These are phyloP conservation scores for Rhypophila decipiens DNA, from an alignment of 495 filamentous ascomycete genomes.

Conservation along the genomic window DNA sequence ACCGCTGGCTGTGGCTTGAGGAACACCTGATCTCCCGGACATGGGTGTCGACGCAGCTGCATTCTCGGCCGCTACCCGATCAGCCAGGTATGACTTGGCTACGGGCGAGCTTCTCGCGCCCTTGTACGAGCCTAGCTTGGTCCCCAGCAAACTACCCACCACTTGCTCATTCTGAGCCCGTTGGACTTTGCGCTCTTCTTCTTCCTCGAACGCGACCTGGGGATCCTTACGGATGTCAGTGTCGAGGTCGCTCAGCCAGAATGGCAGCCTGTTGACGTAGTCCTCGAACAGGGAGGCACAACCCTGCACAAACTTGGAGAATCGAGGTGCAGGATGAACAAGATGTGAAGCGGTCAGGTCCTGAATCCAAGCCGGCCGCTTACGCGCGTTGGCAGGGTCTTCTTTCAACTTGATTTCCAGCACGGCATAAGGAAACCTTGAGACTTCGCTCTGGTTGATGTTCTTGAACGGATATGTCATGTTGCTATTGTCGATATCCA, in stretches of 20 bases:
- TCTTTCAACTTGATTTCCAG: conserved; percentile 89
- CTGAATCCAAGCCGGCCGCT: conserved; percentile 76
- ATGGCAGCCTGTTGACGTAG: conserved; percentile 89
- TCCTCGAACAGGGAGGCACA: conserved; percentile 89
- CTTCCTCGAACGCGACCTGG: conserved; percentile 81
- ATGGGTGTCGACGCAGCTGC: conserved; percentile 11
- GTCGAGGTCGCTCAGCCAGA: conserved; percentile 88
- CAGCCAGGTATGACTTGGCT: conserved; percentile 46
- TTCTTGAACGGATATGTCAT: conserved; percentile 81
- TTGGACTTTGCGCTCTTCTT: conserved; percentile 73
- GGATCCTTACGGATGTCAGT: conserved; percentile 91
- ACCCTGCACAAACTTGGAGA: conserved; percentile 96
- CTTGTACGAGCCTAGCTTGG: conserved; percentile 44
- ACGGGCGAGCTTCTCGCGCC: conserved; percentile 56
- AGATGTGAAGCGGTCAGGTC: conserved; percentile 90
- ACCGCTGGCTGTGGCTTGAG: conserved; percentile 6
- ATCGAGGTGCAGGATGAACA: conserved; percentile 79
- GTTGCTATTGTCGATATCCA: conserved; percentile 74
- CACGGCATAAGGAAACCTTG: conserved; percentile 83
- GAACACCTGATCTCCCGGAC: too few relatives aligned
- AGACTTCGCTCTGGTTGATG: conserved; percentile 85
- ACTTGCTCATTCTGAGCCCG: conserved; percentile 80
- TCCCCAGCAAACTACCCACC: conserved; percentile 73
- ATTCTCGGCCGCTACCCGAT: conserved; percentile 35
- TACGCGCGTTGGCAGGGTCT: conserved; percentile 44